These are phyloP conservation scores for Usnea hakonensis DNA, from an alignment of 495 filamentous ascomycete genomes.

Conservation along the genomic window DNA sequence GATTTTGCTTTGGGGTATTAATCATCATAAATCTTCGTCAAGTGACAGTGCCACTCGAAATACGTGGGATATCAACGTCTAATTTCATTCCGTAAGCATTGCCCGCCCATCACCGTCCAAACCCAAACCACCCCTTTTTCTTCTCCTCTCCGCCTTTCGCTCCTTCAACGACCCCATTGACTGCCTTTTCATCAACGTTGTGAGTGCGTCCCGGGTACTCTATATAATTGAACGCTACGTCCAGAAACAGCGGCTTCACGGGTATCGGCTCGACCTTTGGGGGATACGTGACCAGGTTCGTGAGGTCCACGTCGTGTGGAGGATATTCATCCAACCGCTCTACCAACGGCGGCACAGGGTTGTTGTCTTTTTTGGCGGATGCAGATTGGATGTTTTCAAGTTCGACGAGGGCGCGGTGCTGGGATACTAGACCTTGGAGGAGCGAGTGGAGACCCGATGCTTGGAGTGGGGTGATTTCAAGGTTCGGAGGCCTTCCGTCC, in stretches of 20 bases:
- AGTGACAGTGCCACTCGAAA: background rate
- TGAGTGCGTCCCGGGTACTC: slow-evolving; percentile 66
- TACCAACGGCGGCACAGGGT: slow-evolving; percentile 42
- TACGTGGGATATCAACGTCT: background rate
- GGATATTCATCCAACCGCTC: slow-evolving; percentile 70
- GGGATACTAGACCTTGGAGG: slow-evolving; percentile 60
- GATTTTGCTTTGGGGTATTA: background rate
- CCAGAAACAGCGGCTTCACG: slow-evolving; percentile 92
- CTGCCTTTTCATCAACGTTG: slow-evolving; percentile 14
- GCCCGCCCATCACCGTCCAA: slow-evolving; percentile 52
- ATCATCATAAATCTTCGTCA: too few relatives aligned
- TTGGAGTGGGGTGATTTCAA: slow-evolving; percentile 53
- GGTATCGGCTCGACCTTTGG: slow-evolving; percentile 75
- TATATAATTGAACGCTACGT: slow-evolving; percentile 97
- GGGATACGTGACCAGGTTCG: slow-evolving; percentile 78
- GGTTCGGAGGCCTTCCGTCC: slow-evolving; percentile 43
- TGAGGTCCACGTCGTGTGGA: slow-evolving; percentile 55
- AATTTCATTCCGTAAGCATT: background rate
- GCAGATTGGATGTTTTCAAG: slow-evolving; percentile 52
- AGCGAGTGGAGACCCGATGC: slow-evolving; percentile 48
- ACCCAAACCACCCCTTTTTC: slow-evolving; percentile 81
- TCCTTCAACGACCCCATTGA: slow-evolving; percentile 27
- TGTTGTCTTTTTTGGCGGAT: slow-evolving; percentile 12
- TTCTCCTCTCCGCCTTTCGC: slow-evolving; percentile 37
- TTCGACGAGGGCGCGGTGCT: slow-evolving; percentile 74